Evolutionary conservation across 306 rosid genomes (phyloP).

Genomic region (Citrullus amarus): DNA sequence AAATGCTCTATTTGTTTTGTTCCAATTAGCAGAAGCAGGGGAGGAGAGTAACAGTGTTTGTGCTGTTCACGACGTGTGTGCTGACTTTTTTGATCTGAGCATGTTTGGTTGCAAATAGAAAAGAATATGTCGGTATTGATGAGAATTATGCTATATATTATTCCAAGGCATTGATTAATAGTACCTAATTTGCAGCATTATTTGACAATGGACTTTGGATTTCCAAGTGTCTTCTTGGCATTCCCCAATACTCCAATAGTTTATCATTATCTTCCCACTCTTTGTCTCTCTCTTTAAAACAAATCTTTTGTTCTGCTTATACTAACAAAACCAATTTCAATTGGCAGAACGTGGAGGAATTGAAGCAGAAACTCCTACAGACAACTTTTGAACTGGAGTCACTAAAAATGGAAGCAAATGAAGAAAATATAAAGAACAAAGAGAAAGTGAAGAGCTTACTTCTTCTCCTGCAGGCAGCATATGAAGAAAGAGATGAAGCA

Average conservation of each 20-base stretch:
- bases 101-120: conserved; percentile 7
- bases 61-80: not conserved
- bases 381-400: conserved; percentile 31
- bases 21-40: conserved; percentile 6
- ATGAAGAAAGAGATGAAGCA: conserved; percentile 57
- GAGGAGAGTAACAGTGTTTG: not conserved
- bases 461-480: conserved; percentile 24
- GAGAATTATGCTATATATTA: conserved; percentile 3
- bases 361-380: conserved; percentile 34
- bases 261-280: not conserved
- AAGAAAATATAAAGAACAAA: conserved; percentile 23
- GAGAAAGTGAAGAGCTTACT: conserved; percentile 23
- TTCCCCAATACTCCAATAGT: not conserved
- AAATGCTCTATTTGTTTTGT: not conserved
- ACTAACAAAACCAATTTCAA: conserved; percentile 11
- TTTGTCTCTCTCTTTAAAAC: not conserved
- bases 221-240: not conserved
- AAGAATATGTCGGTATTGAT: conserved; percentile 12
- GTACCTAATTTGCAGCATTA: not conserved
- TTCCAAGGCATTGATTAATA: conserved; percentile 8
- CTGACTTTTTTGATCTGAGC: conserved; percentile 5
- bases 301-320: not conserved
- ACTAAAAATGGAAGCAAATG: conserved; percentile 21
- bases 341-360: conserved; percentile 31
- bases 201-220: not conserved